A percentile compares a stretch with the other conserved stretches of the same genome.
Evolutionary conservation across 768 basidiomycete genomes (phyloP).

Genomic region (Serpula lacrymans): DNA sequence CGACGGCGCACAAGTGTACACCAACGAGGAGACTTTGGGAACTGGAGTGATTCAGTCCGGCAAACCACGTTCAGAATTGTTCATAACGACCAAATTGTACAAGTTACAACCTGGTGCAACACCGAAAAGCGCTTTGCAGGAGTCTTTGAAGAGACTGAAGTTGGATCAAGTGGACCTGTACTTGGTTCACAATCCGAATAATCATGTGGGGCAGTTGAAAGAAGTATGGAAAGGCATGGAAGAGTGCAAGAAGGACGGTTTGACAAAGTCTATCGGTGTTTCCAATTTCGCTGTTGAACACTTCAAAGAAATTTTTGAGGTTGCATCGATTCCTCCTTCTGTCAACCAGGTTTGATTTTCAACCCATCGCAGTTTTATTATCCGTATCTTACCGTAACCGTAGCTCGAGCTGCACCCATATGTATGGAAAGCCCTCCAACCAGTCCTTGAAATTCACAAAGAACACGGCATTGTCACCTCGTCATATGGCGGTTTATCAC

Average conservation of each 20-base stretch:
- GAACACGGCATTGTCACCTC: conserved; percentile 35
- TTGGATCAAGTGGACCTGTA: conserved; percentile 61
- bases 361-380: not conserved
- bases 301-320: conserved; percentile 41
- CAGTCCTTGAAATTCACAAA: conserved; percentile 32
- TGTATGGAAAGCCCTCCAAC: conserved; percentile 39
- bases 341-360: conserved; percentile 46
- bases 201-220: conserved; percentile 40
- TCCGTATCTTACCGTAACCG: not conserved
- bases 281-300: conserved; percentile 49
- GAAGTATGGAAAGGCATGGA: conserved; percentile 64
- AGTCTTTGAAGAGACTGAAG: conserved; percentile 52
- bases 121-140: conserved; percentile 45
- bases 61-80: conserved; percentile 52
- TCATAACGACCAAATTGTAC: conserved; percentile 57
- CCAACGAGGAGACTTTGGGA: conserved; percentile 53
- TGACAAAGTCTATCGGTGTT: conserved; percentile 45
- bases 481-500: conserved; percentile 39
- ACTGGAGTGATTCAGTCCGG: conserved; percentile 47
- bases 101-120: conserved; percentile 34
- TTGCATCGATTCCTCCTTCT: conserved; percentile 43
- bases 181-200: conserved; percentile 50
- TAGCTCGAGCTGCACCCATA: conserved; percentile 56
- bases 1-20: conserved; percentile 61
- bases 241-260: conserved; percentile 42